Percentiles rank a stretch among this genome's conserved stretches.
phyloP scores from a whole-genome alignment of 2,329 filamentous ascomycete species.

The Colletotrichum tofieldiae region DNA sequence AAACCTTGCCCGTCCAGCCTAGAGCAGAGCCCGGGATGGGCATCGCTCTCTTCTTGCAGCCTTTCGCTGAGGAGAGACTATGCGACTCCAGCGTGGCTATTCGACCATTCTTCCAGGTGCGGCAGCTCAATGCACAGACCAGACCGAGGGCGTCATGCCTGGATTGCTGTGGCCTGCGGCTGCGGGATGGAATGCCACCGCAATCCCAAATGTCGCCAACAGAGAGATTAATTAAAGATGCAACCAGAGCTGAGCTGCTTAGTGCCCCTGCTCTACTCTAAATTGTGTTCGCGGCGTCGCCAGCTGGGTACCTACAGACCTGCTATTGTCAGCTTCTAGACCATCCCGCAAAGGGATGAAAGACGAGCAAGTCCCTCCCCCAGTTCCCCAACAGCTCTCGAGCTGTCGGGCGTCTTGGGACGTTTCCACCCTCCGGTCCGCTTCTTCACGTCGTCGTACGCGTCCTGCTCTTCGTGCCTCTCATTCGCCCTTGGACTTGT shows the following conservation, averaged over 20 bases:
- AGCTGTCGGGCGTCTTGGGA: neutral
- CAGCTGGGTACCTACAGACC: neutral
- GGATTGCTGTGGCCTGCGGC: neutral
- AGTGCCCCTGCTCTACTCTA: neutral
- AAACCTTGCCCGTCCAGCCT: conserved; percentile 25
- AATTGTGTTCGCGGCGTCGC: neutral
- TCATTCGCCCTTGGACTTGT: conserved; percentile 35
- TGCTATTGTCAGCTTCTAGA: neutral
- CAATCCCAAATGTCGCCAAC: neutral
- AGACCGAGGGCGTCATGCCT: neutral
- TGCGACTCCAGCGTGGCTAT: neutral
- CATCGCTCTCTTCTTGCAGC: neutral
- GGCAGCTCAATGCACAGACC: neutral
- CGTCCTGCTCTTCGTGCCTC: conserved; percentile 27
- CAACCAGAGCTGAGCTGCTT: neutral
- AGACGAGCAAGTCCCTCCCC: too few species aligned
- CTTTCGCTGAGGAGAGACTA: neutral
- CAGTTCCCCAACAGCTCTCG: neutral
- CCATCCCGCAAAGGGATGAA: neutral
- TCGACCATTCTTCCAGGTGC: neutral
- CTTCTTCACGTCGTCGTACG: conserved; percentile 29
- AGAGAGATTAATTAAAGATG: neutral
- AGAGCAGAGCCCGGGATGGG: conserved; percentile 8
- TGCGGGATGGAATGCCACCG: neutral
- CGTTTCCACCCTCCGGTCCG: neutral